Evolutionary conservation across 371 early-diverging fungal species (phyloP), one percentile per base, ranked within the genome.

Genomic region (Rhizopus microsporus): DNA sequence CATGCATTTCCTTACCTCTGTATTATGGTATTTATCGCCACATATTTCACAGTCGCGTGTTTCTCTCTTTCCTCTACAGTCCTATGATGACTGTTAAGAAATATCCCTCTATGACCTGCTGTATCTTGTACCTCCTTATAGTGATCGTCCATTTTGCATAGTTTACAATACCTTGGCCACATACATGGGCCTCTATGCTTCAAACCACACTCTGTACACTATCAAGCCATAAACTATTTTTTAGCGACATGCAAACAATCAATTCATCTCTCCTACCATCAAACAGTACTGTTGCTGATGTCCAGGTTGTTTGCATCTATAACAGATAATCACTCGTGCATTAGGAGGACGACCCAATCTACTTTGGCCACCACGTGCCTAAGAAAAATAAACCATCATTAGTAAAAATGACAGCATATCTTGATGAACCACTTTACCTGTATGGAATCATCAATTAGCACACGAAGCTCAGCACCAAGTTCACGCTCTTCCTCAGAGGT

Each of bases 381-480:
- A 23, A 23, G 23, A 23, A 23, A 23, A 23, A 23, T 1, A 23
- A 23, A 23, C 23, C 23, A 23, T 23, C 23, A 23, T 23, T 23
- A 23, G 2, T 23, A 23, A 23, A 44, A 44, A 13, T 13, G n/a
- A 13, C 15, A 16, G 7, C 44, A 13, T 44, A 44, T 17, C 23
- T 44, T 44, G 15, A 16, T 44, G 2, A 16, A 16, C 6, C 48
- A 30, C 31, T 52, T 35, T 17, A 37, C n/a, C 9, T 39, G 33
- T 63, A 63, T 54, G 44, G 58, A 59, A 12, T 63, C 51, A 37
- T 58, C 64, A 34, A 63, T 63, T 35, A 63, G n/a, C 5, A 54
- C 39, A 10, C 59, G 64, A 12, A 63, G 42, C 16, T 63, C 50
- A 1, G 17, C 10, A 30, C 33, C 50, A 5, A 54, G 16, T 34